phyloP scores from a whole-genome alignment of 306 rosid species.

The Vigna hirtella region DNA sequence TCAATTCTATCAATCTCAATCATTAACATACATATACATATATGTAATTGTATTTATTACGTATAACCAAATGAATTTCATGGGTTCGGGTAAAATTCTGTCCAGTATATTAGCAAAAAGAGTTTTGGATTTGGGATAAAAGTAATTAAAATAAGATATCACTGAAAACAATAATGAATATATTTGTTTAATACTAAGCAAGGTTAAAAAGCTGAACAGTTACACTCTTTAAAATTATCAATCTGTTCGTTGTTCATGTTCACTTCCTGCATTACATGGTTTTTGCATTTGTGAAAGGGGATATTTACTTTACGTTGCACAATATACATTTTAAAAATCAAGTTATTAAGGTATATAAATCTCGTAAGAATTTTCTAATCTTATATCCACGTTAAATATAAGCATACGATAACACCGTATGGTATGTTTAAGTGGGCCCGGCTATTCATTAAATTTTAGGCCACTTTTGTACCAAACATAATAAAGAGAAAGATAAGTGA shows the following conservation, averaged over 20 bases:
- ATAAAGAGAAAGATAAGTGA: not conserved
- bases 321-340: not conserved
- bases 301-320: not conserved
- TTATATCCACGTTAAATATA: not conserved
- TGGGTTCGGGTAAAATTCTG: too few species aligned
- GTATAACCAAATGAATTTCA: not conserved
- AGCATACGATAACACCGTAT: not conserved
- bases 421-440: not conserved
- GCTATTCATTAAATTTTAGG: not conserved
- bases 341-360: too few species aligned
- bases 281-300: not conserved
- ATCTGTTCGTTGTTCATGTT: not conserved
- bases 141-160: too few species aligned
- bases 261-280: not conserved
- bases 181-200: too few species aligned
- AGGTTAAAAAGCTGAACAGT: not conserved
- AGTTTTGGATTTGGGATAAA: too few species aligned
- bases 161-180: too few species aligned
- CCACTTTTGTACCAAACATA: not conserved
- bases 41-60: not conserved
- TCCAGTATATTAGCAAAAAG: too few species aligned
- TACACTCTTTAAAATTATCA: not conserved
- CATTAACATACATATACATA: not conserved
- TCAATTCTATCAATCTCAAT: not conserved
- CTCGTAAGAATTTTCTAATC: not conserved